Evolutionary conservation across 495 filamentous ascomycete genomes (phyloP), one percentile per base, ranked within the genome.

Genomic region (Hyaloscypha finlandica): DNA sequence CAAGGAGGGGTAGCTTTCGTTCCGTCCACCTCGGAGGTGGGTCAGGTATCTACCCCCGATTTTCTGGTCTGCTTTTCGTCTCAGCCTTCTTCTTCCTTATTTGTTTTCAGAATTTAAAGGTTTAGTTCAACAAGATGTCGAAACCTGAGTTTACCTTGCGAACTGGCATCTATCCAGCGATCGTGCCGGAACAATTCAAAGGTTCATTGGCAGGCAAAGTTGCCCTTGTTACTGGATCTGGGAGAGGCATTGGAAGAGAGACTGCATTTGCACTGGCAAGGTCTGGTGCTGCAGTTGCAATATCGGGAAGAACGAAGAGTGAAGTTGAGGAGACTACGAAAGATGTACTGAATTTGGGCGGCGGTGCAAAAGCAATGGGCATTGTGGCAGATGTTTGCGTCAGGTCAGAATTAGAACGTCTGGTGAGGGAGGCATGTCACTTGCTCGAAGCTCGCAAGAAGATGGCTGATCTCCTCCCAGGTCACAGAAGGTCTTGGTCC

Each of bases 211-310:
- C 84, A 65, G 87, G 86, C 71, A 90, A 91, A 77, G 87, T 91
- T 70, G 89, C 89, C 57, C 82, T 92, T 45, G 81, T 93, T 63
- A 92, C 90, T 29, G 90, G 89, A n/a, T 84, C 85, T 70, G 84
- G 86, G 35, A 88, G 89, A 30, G 89, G 89, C 51, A 92, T 94
- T 73, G 91, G 91, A 60, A 81, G 84, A 20, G 89, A 88, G 30
- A 90, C 91, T 66, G 91, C 89, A 42, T 81, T 92, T 16, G 91
- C 92, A 75, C 87, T 94, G 53, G 90, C 85, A 68, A 84, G 83
- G 71, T 87, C 88, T 70, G 89, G 89, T 8, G 88, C 88, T 55
- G 86, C 83, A 59, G 87, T 94, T 29, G 83, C 89, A 37, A 84
- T 94, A 76, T 93, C 60, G 6, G 66, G 66, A 5, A 63, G 66